These are phyloP conservation scores for Capsella rubella DNA, from an alignment of 441 rosid genomes.

Conservation along the genomic window DNA sequence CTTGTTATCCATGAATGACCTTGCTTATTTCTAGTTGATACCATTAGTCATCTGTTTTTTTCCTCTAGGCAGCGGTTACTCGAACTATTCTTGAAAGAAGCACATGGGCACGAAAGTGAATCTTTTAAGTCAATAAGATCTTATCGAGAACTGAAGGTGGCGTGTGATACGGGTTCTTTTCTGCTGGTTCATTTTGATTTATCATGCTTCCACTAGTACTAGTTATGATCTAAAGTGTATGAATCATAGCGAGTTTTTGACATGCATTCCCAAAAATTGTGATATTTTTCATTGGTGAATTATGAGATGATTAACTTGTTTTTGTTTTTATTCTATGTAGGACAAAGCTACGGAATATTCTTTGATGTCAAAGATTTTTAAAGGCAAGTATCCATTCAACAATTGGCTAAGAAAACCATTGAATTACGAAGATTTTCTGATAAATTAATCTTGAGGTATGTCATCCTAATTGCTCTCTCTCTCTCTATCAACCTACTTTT, in stretches of 20 bases:
- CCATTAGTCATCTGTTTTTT: constrained; percentile 18
- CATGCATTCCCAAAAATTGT: constrained; percentile 15
- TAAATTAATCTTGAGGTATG: constrained; percentile 39
- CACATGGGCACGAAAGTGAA: constrained; percentile 41
- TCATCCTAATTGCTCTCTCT: constrained; percentile 26
- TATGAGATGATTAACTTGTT: constrained; percentile 2
- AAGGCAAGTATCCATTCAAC: constrained; percentile 45
- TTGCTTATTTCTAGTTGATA: constrained; percentile 5
- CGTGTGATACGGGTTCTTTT: constrained; percentile 29
- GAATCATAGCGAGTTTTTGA: constrained; percentile 15
- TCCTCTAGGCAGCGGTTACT: constrained; percentile 60
- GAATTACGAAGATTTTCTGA: constrained; percentile 39
- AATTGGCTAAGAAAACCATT: constrained; percentile 45
- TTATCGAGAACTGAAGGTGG: constrained; percentile 83
- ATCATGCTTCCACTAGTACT: constrained; percentile 18
- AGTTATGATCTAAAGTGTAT: constrained; percentile 4
- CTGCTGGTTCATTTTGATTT: constrained; percentile 15
- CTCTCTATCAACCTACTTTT: constrained; percentile 10
- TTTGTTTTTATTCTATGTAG: constrained; percentile 51
- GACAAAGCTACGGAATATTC: constrained; percentile 62
- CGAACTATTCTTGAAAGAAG: constrained; percentile 56
- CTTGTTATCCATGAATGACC: constrained; percentile 14
- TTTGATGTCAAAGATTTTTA: constrained; percentile 43
- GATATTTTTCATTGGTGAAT: constrained; percentile 12
- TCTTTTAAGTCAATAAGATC: constrained; percentile 45